Evolutionary conservation across 2,329 filamentous ascomycete species (phyloP), one percentile per base, ranked within the genome.

Genomic region (Beauveria rudraprayagi): DNA sequence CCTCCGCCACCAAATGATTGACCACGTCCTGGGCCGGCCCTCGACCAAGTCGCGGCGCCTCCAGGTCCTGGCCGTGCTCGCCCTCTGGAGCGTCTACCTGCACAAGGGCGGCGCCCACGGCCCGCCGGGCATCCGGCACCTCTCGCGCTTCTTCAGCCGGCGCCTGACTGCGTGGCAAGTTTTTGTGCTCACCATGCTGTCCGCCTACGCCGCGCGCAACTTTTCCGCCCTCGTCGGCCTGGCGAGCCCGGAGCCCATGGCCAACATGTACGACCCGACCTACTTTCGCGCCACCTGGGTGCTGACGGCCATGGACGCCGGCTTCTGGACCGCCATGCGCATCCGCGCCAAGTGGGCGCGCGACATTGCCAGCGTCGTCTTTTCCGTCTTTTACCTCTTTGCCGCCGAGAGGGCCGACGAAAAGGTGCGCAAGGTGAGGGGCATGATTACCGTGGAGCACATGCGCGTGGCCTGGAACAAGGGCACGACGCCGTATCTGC

Each of bases 271-370:
- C 77, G 91, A 90, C 60, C 82, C 91, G 56, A 87, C 90, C 30
- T 99, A 95, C 77, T 99, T 96, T 73, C 88, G 94, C 54, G 94
- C 94, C 60, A 99, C 94, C 71, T 99, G 94, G 94, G 85, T 97
- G 17, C 87, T 94, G 58, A 99, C 94, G 0, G 94, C 92, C 0
- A 77, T 99, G 63, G 94, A 99, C 69, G 94, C 94, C 6, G 94
- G 94, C 1, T 99, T 97, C 74, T 99, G 94, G 94, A 96, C 92
- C 0, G 94, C 94, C 40, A 99, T 99, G 94, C 88, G 86, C 68
- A 92, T 99, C 65, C 84, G 84, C 53, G 72, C 72, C 57, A 92
- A 89, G 68, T 92, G 90, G 85, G 67, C 96, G 47, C 83, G 92
- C 44, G 92, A 97, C 71, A 71, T 96, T 16, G 84, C 89, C 10